Percentiles rank a stretch among this genome's conserved stretches.
Evolutionary conservation across 2,329 filamentous ascomycete species (phyloP).

Genomic region (Rugonectria rugulosa): DNA sequence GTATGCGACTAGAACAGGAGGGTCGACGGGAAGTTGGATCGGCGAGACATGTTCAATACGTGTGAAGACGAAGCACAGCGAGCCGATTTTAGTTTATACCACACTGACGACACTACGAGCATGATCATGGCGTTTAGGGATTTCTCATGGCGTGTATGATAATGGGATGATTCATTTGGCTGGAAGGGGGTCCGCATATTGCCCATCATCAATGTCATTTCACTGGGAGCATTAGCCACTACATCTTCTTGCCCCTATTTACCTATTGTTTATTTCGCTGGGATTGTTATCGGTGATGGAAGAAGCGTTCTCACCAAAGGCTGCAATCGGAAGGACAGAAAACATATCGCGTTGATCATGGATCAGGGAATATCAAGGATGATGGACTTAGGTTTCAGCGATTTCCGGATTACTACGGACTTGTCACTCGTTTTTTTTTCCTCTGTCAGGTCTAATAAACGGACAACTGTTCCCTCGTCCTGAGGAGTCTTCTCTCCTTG

Average conservation of each 20-base stretch:
- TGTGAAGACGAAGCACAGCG: conserved; percentile 33
- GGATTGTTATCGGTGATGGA: conserved; percentile 34
- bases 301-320: conserved; percentile 29
- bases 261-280: conserved; percentile 24
- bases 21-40: conserved; percentile 49
- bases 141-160: conserved; percentile 34
- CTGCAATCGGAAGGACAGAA: conserved; percentile 32
- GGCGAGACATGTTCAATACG: conserved; percentile 30
- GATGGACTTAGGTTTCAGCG: conserved; percentile 28
- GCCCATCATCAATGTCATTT: conserved; percentile 36
- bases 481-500: conserved; percentile 28
- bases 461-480: conserved; percentile 37
- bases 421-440: conserved; percentile 34
- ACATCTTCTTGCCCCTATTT: conserved; percentile 30
- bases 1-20: conserved; percentile 54
- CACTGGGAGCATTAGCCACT: conserved; percentile 41
- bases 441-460: conserved; percentile 43
- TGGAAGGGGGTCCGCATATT: conserved; percentile 29
- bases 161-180: conserved; percentile 30
- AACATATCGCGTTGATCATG: conserved; percentile 25
- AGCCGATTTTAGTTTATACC: conserved; percentile 16
- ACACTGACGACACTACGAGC: conserved; percentile 42
- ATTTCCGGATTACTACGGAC: conserved; percentile 35
- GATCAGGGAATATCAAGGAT: conserved; percentile 26
- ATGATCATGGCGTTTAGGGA: conserved; percentile 43